These are phyloP conservation scores for Solanum piurae DNA, from an alignment of 257 asterid species.

Conservation along the genomic window DNA sequence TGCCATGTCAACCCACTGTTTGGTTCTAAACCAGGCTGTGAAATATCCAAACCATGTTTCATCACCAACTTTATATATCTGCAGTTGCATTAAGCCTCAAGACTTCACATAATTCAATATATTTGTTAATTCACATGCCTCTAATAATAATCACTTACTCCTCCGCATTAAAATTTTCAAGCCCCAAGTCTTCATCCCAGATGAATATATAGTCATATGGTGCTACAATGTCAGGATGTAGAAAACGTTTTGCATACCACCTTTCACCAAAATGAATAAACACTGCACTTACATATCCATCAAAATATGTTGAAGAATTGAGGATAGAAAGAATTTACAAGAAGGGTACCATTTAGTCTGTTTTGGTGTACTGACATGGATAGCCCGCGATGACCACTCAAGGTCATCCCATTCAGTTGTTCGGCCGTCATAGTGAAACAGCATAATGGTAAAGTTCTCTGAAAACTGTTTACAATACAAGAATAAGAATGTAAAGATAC, in stretches of 20 bases:
- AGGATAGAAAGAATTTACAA: neutral
- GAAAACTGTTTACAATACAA: slow-evolving; percentile 45
- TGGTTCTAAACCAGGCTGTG: slow-evolving; percentile 87
- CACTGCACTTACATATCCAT: neutral
- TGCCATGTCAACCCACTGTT: slow-evolving; percentile 85
- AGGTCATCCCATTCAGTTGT: slow-evolving; percentile 91
- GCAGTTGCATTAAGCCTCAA: slow-evolving; percentile 2
- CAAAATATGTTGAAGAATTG: neutral
- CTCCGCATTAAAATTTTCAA: slow-evolving; percentile 69
- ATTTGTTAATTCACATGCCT: neutral
- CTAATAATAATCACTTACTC: slow-evolving; percentile 34
- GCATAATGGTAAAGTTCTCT: slow-evolving; percentile 65
- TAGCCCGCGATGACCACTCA: slow-evolving; percentile 86
- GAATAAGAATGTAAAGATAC: neutral
- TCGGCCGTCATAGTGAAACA: slow-evolving; percentile 89
- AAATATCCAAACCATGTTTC: slow-evolving; percentile 73
- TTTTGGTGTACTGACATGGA: slow-evolving; percentile 63
- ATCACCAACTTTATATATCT: slow-evolving; percentile 66
- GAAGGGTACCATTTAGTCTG: slow-evolving; percentile 72
- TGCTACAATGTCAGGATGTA: slow-evolving; percentile 84
- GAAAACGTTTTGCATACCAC: slow-evolving; percentile 96
- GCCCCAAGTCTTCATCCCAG: slow-evolving; percentile 95
- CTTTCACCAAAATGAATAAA: slow-evolving; percentile 22
- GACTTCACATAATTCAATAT: neutral
- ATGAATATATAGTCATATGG: slow-evolving; percentile 72